A percentile compares a stretch with the other conserved stretches of the same genome.
Conservation (phyloP, 768 basidiomycete species). For the Austroboletus eburneus region DNA sequence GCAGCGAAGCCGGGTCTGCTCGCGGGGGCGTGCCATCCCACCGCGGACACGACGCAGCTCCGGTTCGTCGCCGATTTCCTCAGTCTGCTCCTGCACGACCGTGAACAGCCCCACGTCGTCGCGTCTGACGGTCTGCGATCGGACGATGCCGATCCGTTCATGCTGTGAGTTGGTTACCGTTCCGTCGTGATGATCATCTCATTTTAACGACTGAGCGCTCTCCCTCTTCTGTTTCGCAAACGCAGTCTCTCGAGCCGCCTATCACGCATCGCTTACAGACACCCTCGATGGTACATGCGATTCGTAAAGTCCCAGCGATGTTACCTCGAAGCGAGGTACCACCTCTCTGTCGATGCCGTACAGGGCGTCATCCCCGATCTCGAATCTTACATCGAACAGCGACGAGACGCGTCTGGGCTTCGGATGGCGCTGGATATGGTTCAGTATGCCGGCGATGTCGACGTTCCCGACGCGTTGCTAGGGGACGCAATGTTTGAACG, state of each 20-base stretch:
- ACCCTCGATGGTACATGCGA: conserved; percentile 39
- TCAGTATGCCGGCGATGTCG: conserved; percentile 47
- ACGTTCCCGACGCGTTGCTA: conserved; percentile 30
- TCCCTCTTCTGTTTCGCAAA: background rate
- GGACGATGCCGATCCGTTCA: conserved; percentile 10
- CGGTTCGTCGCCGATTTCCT: conserved; percentile 48
- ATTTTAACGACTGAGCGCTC: background rate
- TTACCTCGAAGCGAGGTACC: conserved; percentile 32
- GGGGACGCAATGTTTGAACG: conserved; percentile 26
- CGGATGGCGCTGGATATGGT: conserved; percentile 49
- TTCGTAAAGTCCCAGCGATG: conserved; percentile 36
- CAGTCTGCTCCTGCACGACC: conserved; percentile 38
- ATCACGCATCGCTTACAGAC: conserved; percentile 31
- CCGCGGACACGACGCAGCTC: conserved; percentile 53
- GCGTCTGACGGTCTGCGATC: background rate
- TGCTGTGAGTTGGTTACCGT: conserved; percentile 18
- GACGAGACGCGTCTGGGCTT: conserved; percentile 47
- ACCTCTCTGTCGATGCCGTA: conserved; percentile 23
- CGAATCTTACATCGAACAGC: conserved; percentile 43
- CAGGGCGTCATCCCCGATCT: conserved; percentile 33
- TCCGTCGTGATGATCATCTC: background rate
- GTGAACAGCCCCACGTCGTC: conserved; percentile 18
- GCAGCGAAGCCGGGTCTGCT: conserved; percentile 46
- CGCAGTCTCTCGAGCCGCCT: conserved; percentile 39
- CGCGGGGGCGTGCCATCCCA: conserved; percentile 56